Conservation (phyloP, 73 alveolate genomes). For the Paramecium caudatum region DNA sequence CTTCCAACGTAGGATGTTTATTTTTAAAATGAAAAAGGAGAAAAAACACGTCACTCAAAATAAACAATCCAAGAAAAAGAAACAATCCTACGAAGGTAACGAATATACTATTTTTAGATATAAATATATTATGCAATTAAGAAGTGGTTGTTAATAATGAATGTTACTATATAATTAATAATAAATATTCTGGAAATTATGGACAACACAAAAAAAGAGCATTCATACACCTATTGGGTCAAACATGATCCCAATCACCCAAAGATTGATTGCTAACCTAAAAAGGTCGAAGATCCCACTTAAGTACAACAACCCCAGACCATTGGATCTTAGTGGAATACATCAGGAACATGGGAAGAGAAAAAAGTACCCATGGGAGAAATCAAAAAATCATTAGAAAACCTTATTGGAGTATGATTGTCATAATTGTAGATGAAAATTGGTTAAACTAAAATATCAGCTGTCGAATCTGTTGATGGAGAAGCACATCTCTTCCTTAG, state of each 20-base stretch:
- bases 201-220: slow-evolving; percentile 63
- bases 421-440: neutral
- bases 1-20: neutral
- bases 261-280: slow-evolving; percentile 66
- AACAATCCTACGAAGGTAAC: neutral
- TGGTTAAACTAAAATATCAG: slow-evolving; percentile 22
- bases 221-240: slow-evolving; percentile 67
- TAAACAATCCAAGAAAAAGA: neutral
- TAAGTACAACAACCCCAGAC: slow-evolving; percentile 47
- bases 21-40: neutral
- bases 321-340: slow-evolving; percentile 48
- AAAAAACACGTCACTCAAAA: neutral
- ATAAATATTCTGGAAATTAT: slow-evolving; percentile 26
- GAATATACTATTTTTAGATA: neutral
- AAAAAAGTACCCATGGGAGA: slow-evolving; percentile 11
- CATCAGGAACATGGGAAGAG: slow-evolving; percentile 70
- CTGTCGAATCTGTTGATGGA: slow-evolving; percentile 41
- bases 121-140: neutral
- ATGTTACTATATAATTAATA: slow-evolving; percentile 37
- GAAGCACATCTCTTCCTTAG: neutral
- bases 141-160: slow-evolving; percentile 37
- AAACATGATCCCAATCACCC: slow-evolving; percentile 69
- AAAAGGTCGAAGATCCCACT: slow-evolving; percentile 58
- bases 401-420: neutral
- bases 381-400: slow-evolving; percentile 26